phyloP scores from a whole-genome alignment of 768 basidiomycete genomes.

The Leccinum truebloodii region DNA sequence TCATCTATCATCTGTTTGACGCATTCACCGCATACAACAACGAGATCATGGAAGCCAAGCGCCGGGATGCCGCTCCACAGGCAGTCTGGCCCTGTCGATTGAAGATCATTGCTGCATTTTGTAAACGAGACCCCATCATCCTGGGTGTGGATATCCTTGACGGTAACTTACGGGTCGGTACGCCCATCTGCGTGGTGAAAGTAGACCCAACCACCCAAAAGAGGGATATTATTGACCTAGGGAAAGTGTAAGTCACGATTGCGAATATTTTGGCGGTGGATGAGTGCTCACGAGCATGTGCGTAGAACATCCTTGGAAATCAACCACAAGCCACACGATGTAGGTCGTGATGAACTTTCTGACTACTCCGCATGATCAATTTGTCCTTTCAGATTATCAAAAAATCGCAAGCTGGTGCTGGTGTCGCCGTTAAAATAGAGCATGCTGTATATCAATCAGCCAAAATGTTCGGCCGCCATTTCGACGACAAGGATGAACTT shows the following conservation, averaged over 20 bases:
- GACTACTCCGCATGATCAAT: background rate
- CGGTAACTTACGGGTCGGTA: constrained; percentile 87
- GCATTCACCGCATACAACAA: constrained; percentile 93
- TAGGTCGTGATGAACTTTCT: constrained; percentile 34
- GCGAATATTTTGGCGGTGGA: background rate
- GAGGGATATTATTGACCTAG: constrained; percentile 88
- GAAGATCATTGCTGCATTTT: constrained; percentile 91
- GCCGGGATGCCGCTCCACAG: constrained; percentile 87
- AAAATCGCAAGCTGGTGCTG: constrained; percentile 91
- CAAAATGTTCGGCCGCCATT: constrained; percentile 95
- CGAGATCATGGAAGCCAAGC: constrained; percentile 90
- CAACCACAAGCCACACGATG: constrained; percentile 89
- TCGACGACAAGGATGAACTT: constrained; percentile 93
- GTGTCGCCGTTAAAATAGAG: constrained; percentile 98
- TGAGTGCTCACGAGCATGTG: constrained; percentile 4
- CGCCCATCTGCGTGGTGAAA: constrained; percentile 94
- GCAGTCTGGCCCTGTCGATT: constrained; percentile 97
- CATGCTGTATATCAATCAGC: constrained; percentile 94
- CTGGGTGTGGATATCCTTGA: constrained; percentile 96
- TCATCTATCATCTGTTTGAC: constrained; percentile 98
- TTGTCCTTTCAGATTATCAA: constrained; percentile 68
- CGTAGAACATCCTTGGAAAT: constrained; percentile 92
- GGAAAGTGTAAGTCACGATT: constrained; percentile 75
- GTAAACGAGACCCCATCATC: constrained; percentile 97
- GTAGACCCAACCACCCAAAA: constrained; percentile 84